Percentiles rank a stretch among this genome's conserved stretches.
phyloP scores from a whole-genome alignment of 345 rosid species.

The Camelina hispida region DNA sequence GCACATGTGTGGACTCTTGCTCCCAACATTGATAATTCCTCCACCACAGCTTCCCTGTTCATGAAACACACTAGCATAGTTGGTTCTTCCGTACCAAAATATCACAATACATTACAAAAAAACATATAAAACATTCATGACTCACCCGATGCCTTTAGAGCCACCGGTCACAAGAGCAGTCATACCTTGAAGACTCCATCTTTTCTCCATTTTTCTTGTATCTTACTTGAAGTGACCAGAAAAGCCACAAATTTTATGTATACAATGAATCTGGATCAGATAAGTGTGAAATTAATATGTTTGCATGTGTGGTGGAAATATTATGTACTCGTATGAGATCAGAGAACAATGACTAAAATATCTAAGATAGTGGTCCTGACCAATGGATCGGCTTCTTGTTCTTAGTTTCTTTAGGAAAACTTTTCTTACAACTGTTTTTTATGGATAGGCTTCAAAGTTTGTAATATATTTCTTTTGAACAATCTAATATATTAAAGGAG shows the following conservation, averaged over 20 bases:
- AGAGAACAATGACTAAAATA: neutral
- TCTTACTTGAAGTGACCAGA: neutral
- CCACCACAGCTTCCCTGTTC: neutral
- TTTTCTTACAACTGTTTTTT: too few relatives aligned
- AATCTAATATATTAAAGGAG: too few relatives aligned
- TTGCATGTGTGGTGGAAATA: conserved; percentile 26
- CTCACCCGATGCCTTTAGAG: conserved; percentile 31
- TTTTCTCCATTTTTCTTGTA: neutral
- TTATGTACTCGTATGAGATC: neutral
- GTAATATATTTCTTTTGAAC: too few relatives aligned
- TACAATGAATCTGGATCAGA: neutral
- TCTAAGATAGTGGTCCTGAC: neutral
- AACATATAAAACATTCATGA: too few relatives aligned
- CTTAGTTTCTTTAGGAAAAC: too few relatives aligned
- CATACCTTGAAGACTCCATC: neutral
- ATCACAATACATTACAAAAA: too few relatives aligned
- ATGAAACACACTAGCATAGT: too few relatives aligned
- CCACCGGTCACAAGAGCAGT: neutral
- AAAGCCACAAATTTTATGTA: neutral
- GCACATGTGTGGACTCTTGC: conserved; percentile 1
- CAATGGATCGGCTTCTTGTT: neutral
- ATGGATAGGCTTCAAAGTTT: too few relatives aligned
- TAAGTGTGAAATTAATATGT: neutral
- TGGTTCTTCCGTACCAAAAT: too few relatives aligned
- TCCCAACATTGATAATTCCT: neutral